These are phyloP conservation scores for Penicillium manginii DNA, from an alignment of 495 filamentous ascomycete species.

Conservation along the genomic window DNA sequence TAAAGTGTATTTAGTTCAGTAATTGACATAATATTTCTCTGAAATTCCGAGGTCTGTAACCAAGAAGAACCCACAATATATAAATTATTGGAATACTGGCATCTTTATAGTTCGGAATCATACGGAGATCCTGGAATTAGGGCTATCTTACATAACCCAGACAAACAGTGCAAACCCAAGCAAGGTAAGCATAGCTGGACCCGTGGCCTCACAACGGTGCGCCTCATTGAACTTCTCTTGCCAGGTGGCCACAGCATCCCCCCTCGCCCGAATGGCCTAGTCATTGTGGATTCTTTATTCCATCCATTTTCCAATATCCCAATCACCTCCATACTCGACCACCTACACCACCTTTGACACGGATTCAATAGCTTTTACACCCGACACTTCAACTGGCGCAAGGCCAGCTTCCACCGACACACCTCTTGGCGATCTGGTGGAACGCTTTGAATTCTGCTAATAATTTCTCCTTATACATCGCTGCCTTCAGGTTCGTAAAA, in stretches of 20 bases:
- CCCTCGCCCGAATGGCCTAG: slow-evolving; percentile 26
- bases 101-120: too few species aligned
- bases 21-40: slow-evolving; percentile 2
- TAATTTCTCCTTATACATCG: slow-evolving; percentile 16
- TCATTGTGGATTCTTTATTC: slow-evolving; percentile 11
- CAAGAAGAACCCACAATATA: too few species aligned
- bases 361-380: slow-evolving; percentile 20
- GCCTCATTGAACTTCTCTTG: slow-evolving; percentile 36
- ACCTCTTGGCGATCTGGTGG: slow-evolving; percentile 20
- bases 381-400: slow-evolving; percentile 21
- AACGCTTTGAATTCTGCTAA: slow-evolving; percentile 6
- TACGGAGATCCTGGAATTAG: slow-evolving; percentile 5
- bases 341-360: slow-evolving; percentile 10
- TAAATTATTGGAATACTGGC: too few species aligned
- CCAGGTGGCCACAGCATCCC: slow-evolving; percentile 44
- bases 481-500: slow-evolving; percentile 6
- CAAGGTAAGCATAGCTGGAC: slow-evolving; percentile 17
- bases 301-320: slow-evolving; percentile 2
- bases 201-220: slow-evolving; percentile 32
- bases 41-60: too few species aligned
- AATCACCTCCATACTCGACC: neutral
- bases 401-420: slow-evolving; percentile 27
- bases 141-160: slow-evolving; percentile 20
- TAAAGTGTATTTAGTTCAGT: slow-evolving; percentile 16
- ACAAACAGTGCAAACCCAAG: slow-evolving; percentile 26